phyloP scores from a whole-genome alignment of 345 rosid genomes.

The Lepidium africanum region DNA sequence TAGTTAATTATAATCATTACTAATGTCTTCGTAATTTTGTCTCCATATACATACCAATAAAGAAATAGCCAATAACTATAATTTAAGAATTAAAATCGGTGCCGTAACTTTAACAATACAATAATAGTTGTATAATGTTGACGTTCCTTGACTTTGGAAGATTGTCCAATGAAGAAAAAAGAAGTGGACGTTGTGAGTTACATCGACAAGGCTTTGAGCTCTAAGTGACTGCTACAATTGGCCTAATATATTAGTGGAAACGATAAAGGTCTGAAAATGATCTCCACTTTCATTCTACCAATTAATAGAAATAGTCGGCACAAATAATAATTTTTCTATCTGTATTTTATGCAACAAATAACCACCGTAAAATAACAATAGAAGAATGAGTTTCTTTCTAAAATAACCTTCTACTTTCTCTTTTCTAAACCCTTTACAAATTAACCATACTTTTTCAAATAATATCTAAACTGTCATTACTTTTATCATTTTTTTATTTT shows the following conservation, averaged over 20 bases:
- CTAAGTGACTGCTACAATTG: background rate
- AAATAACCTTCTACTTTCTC: too few relatives aligned
- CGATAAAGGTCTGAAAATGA: conserved; percentile 3
- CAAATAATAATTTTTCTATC: background rate
- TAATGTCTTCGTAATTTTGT: background rate
- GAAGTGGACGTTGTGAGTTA: background rate
- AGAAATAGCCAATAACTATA: background rate
- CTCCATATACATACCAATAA: background rate
- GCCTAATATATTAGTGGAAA: conserved; percentile 7
- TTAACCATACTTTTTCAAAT: too few relatives aligned
- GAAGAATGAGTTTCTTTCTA: too few relatives aligned
- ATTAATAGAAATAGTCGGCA: background rate
- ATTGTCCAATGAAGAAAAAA: background rate
- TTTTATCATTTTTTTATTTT: too few relatives aligned
- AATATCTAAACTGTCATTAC: too few relatives aligned
- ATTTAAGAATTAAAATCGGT: background rate
- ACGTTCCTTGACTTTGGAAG: conserved; percentile 5
- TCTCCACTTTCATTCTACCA: background rate
- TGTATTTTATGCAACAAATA: background rate
- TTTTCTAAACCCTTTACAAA: too few relatives aligned
- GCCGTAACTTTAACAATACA: background rate
- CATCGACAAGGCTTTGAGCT: conserved; percentile 6
- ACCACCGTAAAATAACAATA: background rate
- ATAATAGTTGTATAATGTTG: conserved; percentile 8
- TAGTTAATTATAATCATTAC: too few relatives aligned